Conservation (phyloP, 345 rosid genomes). For the Psidium guajava region DNA sequence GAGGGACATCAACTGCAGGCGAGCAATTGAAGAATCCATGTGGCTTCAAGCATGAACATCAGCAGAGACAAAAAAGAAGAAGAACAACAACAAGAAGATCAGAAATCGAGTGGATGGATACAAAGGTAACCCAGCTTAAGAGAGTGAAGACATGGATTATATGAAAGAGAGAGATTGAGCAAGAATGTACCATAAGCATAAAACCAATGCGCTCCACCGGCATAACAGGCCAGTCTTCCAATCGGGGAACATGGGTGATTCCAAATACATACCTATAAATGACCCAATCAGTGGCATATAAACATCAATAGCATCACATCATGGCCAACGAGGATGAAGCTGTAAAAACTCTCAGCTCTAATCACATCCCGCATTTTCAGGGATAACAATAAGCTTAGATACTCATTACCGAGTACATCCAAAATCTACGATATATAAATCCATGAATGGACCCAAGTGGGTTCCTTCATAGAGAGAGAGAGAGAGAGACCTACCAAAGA, state of each 20-base stretch:
- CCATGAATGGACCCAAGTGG: neutral
- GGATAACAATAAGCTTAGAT: neutral
- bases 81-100: neutral
- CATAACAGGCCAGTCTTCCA: constrained; percentile 97
- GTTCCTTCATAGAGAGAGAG: neutral
- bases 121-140: neutral
- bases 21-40: constrained; percentile 97
- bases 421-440: neutral
- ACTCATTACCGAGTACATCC: neutral
- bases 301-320: neutral
- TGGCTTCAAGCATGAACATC: constrained; percentile 39
- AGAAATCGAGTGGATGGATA: neutral
- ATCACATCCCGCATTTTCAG: neutral
- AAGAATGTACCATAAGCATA: constrained; percentile 52
- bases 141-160: neutral
- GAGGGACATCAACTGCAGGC: constrained; percentile 91
- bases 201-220: constrained; percentile 82
- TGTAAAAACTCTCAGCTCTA: neutral
- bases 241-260: constrained; percentile 72
- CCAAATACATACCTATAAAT: constrained; percentile 80
- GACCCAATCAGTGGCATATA: neutral
- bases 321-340: neutral
- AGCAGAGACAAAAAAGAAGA: neutral
- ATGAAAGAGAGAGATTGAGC: neutral
- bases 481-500: constrained; percentile 46